Conservation (phyloP, 2,329 filamentous ascomycete genomes). For the Grosmannia serpens region DNA sequence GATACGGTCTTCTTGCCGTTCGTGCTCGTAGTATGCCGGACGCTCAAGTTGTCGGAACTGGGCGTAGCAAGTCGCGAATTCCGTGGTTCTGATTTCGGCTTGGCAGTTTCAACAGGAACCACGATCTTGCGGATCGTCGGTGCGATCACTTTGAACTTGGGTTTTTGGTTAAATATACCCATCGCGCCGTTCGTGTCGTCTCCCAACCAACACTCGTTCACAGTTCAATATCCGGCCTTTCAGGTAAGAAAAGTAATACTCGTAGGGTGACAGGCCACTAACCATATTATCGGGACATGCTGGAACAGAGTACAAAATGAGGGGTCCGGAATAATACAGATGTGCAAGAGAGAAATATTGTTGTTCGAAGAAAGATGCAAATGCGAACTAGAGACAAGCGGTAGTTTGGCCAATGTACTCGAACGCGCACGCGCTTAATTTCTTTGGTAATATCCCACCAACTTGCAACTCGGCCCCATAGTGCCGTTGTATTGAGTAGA, state of each 20-base stretch:
- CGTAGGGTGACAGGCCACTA: not conserved
- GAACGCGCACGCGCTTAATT: conserved; percentile 1
- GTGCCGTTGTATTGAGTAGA: not conserved
- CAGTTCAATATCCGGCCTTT: not conserved
- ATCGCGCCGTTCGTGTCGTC: conserved; percentile 14
- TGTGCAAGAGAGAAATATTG: not conserved
- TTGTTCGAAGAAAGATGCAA: not conserved
- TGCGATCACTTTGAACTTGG: conserved; percentile 39
- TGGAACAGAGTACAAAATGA: not conserved
- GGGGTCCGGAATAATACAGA: not conserved
- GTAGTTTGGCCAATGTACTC: not conserved
- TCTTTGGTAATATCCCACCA: not conserved
- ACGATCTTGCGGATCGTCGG: conserved; percentile 41
- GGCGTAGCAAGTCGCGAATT: conserved; percentile 1
- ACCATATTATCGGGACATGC: not conserved
- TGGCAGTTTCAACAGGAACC: conserved; percentile 31
- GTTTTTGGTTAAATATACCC: conserved; percentile 30
- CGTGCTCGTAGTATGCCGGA: conserved; percentile 19
- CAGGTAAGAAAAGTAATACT: not conserved
- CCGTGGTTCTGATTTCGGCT: conserved; percentile 23
- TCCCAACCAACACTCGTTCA: not conserved
- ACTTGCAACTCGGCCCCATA: not conserved
- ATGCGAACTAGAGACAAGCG: not conserved
- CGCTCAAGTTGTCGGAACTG: conserved; percentile 19
- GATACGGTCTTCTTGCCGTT: conserved; percentile 21